Evolutionary conservation across 2,329 filamentous ascomycete genomes (phyloP).

Genomic region (Fusarium transvaalense): DNA sequence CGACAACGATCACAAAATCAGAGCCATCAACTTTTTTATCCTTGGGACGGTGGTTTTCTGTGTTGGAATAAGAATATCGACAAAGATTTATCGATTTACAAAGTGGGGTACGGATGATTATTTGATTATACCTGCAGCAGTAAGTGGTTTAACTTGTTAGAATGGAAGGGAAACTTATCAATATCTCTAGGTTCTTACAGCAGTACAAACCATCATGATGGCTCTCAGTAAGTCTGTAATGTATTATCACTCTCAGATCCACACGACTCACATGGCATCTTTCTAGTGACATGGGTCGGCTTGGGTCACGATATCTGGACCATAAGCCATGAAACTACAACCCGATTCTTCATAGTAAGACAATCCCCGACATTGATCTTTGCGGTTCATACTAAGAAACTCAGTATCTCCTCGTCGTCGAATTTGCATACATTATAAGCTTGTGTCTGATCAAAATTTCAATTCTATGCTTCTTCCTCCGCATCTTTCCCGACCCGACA

Average conservation of each 20-base stretch:
- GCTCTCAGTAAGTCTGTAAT: background rate
- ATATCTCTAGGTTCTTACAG: background rate
- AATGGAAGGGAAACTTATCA: fast-evolving
- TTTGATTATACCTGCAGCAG: background rate
- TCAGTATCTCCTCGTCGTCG: background rate
- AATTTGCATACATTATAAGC: conserved; percentile 2
- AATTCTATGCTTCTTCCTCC: conserved; percentile 13
- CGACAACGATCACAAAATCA: background rate
- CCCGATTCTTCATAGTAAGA: conserved; percentile 6
- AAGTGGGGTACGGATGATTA: conserved; percentile 16
- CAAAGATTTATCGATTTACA: background rate
- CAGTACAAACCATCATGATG: background rate
- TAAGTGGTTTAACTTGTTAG: fast-evolving
- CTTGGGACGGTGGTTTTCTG: background rate
- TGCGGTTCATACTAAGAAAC: background rate
- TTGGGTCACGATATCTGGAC: conserved; percentile 9
- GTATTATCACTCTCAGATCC: no score
- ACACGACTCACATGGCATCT: background rate
- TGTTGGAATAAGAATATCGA: background rate
- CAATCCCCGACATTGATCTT: fast-evolving
- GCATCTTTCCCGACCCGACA: conserved; percentile 2
- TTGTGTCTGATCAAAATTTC: conserved; percentile 12
- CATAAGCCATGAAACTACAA: background rate
- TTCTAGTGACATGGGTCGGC: conserved; percentile 1
- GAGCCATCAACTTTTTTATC: background rate